Evolutionary conservation across 169 alveolate genomes (phyloP), one percentile per base, ranked within the genome.

Genomic region (Fabrea salina): DNA sequence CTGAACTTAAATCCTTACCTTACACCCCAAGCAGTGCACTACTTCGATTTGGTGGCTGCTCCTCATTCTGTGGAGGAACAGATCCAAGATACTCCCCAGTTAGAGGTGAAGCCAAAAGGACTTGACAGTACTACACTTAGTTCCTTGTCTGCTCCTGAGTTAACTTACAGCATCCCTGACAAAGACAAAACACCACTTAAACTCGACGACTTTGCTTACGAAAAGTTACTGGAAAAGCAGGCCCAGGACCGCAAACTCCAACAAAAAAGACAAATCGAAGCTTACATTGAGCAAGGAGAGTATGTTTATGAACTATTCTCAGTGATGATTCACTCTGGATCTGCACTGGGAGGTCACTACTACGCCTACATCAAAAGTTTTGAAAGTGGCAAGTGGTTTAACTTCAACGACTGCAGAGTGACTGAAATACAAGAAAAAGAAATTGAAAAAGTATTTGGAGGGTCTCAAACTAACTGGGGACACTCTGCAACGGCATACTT

Each of bases 281-380:
- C 77, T 43, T 88, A 82, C 59, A 13, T 32, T 32, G 27, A 79
- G 70, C 88, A 86, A 22, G 95, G 94, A 1, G 80, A 61, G 27
- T 67, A 75, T 35, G 90, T 92, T 5, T 87, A 92, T 80, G 92
- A 92, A 61, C 84, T 89, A 4, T 89, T 78, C 82, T 86, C 92
- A 11, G 82, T 94, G 4, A 72, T 94, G 37, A 84, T 89, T 13
- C 97, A 92, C 79, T 82, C 91, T 59, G 97, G 97, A 44, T 87
- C 91, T 41, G 93, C 94, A 47, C 77, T 84, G 74, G 95, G 94
- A 37, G 97, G 96, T 0, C 97, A 94, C 75, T 94, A 94, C 78
- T 90, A 78, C 76, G 95, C 95, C 35, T 92, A 70, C 66, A 92
- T 94, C 25, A 90, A 84, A 57, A 32, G 40, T 22, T 75, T 66